A percentile compares a stretch with the other conserved stretches of the same genome.
These are phyloP conservation scores for Echium plantagineum DNA, from an alignment of 257 asterid species.

Conservation along the genomic window DNA sequence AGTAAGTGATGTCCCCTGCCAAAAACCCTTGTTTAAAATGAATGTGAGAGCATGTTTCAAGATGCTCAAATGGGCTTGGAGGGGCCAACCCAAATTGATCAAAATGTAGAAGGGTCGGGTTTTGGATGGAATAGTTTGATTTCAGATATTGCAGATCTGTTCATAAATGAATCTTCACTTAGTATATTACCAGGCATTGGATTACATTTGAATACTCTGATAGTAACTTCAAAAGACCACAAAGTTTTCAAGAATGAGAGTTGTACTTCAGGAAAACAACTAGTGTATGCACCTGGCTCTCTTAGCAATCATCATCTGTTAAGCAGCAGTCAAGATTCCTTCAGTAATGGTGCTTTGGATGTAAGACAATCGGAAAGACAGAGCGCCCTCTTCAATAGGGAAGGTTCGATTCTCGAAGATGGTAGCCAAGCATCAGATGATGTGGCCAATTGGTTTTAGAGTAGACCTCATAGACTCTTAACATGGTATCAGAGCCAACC, in stretches of 20 bases:
- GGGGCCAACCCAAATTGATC: constrained; percentile 25
- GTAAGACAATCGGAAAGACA: constrained; percentile 30
- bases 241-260: constrained; percentile 38
- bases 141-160: constrained; percentile 42
- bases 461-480: too few species aligned
- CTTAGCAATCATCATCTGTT: constrained; percentile 33
- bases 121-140: constrained; percentile 78
- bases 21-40: too few species aligned
- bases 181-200: constrained; percentile 74
- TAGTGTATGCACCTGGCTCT: constrained; percentile 46
- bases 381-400: constrained; percentile 25
- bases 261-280: constrained; percentile 40
- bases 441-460: constrained; percentile 22
- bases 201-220: constrained; percentile 80
- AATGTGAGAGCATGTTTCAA: constrained; percentile 23
- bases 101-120: constrained; percentile 31
- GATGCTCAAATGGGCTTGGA: constrained; percentile 20
- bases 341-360: constrained; percentile 19
- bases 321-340: constrained; percentile 27
- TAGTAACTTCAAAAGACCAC: constrained; percentile 53
- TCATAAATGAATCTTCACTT: constrained; percentile 37
- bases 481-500: too few species aligned
- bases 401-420: constrained; percentile 32
- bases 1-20: too few species aligned
- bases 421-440: constrained; percentile 27